phyloP scores from a whole-genome alignment of 495 filamentous ascomycete genomes.

The Daldinia grandis region DNA sequence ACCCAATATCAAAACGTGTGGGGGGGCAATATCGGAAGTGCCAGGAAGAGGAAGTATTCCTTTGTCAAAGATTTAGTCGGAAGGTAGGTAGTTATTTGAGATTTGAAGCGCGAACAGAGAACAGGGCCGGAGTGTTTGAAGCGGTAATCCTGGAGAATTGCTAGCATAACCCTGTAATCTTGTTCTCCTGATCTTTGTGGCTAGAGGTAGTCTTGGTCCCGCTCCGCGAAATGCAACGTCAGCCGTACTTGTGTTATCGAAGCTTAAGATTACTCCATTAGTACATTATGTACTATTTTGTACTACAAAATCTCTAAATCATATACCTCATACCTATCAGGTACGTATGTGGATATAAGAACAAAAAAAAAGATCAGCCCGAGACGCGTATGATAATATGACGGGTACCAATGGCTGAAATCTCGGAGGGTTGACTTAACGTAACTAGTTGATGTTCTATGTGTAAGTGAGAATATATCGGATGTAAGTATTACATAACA shows the following conservation, averaged over 20 bases:
- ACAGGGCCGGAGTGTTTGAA: constrained; percentile 35
- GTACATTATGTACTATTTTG: background rate
- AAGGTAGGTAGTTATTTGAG: constrained; percentile 23
- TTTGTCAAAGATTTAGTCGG: constrained; percentile 7
- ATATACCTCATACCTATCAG: background rate
- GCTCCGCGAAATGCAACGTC: constrained; percentile 21
- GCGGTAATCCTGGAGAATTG: constrained; percentile 26
- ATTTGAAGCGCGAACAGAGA: constrained; percentile 10
- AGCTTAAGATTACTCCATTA: constrained; percentile 15
- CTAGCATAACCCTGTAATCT: constrained; percentile 24
- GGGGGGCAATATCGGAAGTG: constrained; percentile 24
- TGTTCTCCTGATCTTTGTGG: constrained; percentile 16
- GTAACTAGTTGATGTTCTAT: background rate
- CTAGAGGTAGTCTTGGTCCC: constrained; percentile 25
- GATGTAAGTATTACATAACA: background rate
- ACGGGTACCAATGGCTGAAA: background rate
- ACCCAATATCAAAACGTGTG: constrained; percentile 15
- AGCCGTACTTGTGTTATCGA: constrained; percentile 20
- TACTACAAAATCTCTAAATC: background rate
- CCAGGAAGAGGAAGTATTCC: constrained; percentile 29
- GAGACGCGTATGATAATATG: background rate
- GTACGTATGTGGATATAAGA: background rate
- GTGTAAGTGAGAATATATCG: background rate
- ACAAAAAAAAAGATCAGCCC: background rate
- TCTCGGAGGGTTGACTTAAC: background rate